Percentiles rank a stretch among this genome's conserved stretches.
Evolutionary conservation across 352 stramenopile genomes (phyloP).

Genomic region (Globisporangium iwayamae): DNA sequence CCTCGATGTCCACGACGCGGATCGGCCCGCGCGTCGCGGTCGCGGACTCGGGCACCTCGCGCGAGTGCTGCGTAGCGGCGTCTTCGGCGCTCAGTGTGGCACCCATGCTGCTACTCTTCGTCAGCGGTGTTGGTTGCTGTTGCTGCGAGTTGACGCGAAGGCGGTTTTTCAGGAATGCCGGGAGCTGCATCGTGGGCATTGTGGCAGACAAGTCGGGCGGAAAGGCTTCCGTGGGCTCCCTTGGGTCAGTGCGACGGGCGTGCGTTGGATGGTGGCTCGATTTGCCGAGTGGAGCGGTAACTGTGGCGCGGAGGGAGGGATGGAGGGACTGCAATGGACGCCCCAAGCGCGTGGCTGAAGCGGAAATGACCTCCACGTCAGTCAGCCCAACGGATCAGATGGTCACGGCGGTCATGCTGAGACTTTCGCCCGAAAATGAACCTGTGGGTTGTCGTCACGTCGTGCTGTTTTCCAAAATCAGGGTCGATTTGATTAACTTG

Average conservation of each 20-base stretch:
- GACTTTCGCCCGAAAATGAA: not conserved
- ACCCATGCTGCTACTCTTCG: not conserved
- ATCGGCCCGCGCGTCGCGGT: conserved; percentile 19
- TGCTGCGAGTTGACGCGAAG: conserved; percentile 4
- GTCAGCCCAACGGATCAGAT: not conserved
- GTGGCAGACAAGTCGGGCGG: not conserved
- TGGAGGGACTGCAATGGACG: not conserved
- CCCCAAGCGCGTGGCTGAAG: not conserved
- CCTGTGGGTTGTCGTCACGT: not conserved
- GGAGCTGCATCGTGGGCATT: conserved; percentile 2
- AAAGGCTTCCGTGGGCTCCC: not conserved
- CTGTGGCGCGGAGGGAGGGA: not conserved
- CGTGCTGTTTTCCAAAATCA: no score
- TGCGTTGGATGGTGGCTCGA: no score
- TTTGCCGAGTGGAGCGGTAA: no score
- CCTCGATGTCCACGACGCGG: conserved; percentile 20
- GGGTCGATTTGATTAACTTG: no score
- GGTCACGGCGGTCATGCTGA: not conserved
- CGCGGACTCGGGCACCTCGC: conserved; percentile 12
- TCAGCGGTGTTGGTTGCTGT: not conserved
- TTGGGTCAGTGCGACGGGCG: not conserved
- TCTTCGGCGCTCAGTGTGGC: conserved; percentile 7
- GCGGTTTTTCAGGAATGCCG: conserved; percentile 7
- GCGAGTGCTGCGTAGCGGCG: conserved; percentile 8
- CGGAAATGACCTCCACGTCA: not conserved